Conservation (phyloP, 768 basidiomycete genomes). For the Tylopilus rubrobrunneus region DNA sequence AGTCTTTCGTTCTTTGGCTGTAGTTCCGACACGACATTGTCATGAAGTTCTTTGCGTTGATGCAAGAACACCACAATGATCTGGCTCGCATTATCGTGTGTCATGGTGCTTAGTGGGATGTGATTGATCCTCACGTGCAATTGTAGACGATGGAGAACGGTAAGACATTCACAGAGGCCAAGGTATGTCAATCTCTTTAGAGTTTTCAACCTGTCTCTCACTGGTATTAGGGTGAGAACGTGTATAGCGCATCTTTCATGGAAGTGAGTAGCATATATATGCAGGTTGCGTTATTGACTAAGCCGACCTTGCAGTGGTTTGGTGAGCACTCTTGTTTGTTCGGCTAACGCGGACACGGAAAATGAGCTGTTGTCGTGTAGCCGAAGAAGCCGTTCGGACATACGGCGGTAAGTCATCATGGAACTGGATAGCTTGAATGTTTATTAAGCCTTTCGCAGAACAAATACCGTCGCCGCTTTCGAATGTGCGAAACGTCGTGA, state of each 20-base stretch:
- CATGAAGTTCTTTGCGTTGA: constrained; percentile 70
- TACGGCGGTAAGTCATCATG: constrained; percentile 65
- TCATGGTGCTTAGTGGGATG: constrained; percentile 6
- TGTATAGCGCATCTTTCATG: constrained; percentile 81
- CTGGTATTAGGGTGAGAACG: constrained; percentile 61
- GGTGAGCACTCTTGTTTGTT: constrained; percentile 40
- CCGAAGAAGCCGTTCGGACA: constrained; percentile 87
- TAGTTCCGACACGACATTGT: constrained; percentile 83
- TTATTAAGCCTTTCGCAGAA: constrained; percentile 40
- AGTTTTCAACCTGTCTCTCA: neutral
- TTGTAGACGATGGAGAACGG: constrained; percentile 91
- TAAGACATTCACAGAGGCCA: constrained; percentile 80
- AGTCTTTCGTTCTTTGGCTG: neutral
- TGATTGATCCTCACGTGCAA: constrained; percentile 6
- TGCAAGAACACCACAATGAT: constrained; percentile 85
- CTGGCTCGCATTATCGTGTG: constrained; percentile 80
- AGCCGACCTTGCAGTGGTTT: constrained; percentile 58
- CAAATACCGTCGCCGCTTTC: constrained; percentile 75
- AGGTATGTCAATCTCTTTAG: constrained; percentile 40
- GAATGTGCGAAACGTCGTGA: constrained; percentile 75
- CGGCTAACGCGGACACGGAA: neutral
- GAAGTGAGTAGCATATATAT: constrained; percentile 48
- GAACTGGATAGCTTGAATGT: neutral
- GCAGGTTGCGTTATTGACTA: neutral
- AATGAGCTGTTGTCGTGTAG: constrained; percentile 36